Conservation (phyloP, 2,329 filamentous ascomycete species). For the Blastomyces emzantsi region DNA sequence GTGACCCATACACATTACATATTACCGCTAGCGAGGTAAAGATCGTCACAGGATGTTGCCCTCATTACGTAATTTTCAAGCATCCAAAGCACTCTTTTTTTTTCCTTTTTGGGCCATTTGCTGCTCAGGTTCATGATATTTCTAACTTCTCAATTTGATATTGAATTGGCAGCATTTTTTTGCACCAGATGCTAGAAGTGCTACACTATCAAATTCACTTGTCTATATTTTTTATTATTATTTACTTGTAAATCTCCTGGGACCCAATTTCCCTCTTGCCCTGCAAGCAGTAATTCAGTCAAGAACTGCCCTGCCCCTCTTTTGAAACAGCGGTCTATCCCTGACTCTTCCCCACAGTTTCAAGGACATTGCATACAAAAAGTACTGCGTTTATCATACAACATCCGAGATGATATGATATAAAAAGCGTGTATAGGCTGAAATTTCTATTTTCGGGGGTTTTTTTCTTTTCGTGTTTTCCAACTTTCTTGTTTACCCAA, state of each 20-base stretch:
- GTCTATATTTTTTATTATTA: neutral
- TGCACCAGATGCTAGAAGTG: neutral
- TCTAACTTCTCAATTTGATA: neutral
- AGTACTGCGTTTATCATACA: neutral
- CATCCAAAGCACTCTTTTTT: neutral
- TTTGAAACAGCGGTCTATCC: slow-evolving; percentile 3
- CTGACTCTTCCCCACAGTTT: neutral
- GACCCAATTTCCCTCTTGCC: neutral
- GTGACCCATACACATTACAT: no score
- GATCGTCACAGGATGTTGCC: no score
- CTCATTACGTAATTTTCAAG: neutral
- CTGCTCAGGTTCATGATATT: neutral
- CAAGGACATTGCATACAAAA: neutral
- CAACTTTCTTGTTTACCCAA: neutral
- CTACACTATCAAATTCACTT: neutral
- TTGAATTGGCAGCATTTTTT: neutral
- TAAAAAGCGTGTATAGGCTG: neutral
- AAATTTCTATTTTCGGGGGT: no score
- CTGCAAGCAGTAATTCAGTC: neutral
- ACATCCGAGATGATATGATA: neutral
- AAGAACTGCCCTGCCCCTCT: neutral
- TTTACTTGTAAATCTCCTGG: neutral
- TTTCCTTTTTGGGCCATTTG: neutral
- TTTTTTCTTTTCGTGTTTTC: neutral
- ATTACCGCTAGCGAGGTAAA: no score